Evolutionary conservation across 2,329 filamentous ascomycete genomes (phyloP), one percentile per base, ranked within the genome.

Genomic region (Gaeumannomyces sp.): DNA sequence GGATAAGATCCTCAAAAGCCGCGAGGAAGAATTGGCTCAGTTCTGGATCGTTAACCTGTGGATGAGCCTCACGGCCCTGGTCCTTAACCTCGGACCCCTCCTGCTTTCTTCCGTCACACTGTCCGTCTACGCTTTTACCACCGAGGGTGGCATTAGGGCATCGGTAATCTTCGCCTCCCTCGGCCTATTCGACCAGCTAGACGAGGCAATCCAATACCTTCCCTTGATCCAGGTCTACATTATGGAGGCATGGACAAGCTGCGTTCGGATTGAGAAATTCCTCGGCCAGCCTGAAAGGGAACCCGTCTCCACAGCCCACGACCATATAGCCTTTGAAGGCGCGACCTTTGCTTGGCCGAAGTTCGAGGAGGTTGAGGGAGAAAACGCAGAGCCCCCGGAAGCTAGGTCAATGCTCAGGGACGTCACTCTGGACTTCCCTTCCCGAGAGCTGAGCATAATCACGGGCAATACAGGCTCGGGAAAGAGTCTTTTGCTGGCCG

Each of bases 381-480:
- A 67, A 13, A 59, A 61, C 31, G 27, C 5, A 11, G 45, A 62
- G 19, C 64, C n/a, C 35, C 35, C 22, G 45, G 67, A 53, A 65
- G 63, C 35, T 57, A 72, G 72, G 19, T 76, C 73, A 2, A 72
- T 72, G n/a, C 72, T 78, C 22, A 69, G 70, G 16, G 67, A 75
- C 31, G 64, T 76, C 7, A 71, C 69, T 27, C 69, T 78, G 4
- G 68, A 70, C 7, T 78, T 78, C 50, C 75, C 74, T 3, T 66
- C 64, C 28, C 72, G 72, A 22, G 71, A 75, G 29, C 69, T 79
- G 57, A 77, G 72, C 29, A 68, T 79, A 7, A 71, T 79, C 22
- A 71, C 73, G 1, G 77, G 77, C 11, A 76, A 76, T 60, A 78
- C 76, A 0, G 77, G 77, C 1, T 72, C 76, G 3, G 77, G 77